Evolutionary conservation across 1,139 yeast genomes (phyloP), one percentile per base, ranked within the genome.

Genomic region (Magnusiomyces sp.): DNA sequence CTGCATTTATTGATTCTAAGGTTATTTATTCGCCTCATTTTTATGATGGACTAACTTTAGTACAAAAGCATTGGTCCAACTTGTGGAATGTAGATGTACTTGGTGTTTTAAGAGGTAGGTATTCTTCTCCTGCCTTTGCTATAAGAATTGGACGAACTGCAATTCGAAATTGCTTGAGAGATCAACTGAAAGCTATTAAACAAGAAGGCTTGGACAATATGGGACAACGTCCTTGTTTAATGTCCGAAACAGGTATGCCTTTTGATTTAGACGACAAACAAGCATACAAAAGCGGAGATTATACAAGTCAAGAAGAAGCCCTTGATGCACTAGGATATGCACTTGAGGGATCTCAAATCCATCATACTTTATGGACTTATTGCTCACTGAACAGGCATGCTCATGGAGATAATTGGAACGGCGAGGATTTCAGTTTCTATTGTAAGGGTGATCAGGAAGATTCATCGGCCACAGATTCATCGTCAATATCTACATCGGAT

Each of bases 211-310:
- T 68, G 17, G 72, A 72, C 2, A 63, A 73, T 43, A 65, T 87
- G 53, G 95, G 95, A 0, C 48, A 45, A 1, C 48, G 60, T 1
- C 95, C 95, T 0, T 75, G 83, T 5, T 68, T 87, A 45, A 82
- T 88, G 77, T 79, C 94, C 0, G 96, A 88, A 64, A 87, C 92
- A 1, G 96, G 96, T 1, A 85, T 87, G 86, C 96, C 96, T 2
- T 85, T 83, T 66, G 95, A 88, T 64, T 83, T 88, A 95, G 89
- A 87, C 62, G 73, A 77, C 50, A 83, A 83, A 58, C 71, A 67
- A 41, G 82, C 95, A 16, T 86, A 77, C 60, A 63, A 66, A 3
- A 73, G 71, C 53, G 85, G 86, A 0, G 76, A 78, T 54, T 87
- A 79, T 61, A 67, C 73, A 10, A 75, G 87, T 0, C 96, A 88